phyloP scores from a whole-genome alignment of 1,284 basidiomycete species.

The Malassezia furfur region DNA sequence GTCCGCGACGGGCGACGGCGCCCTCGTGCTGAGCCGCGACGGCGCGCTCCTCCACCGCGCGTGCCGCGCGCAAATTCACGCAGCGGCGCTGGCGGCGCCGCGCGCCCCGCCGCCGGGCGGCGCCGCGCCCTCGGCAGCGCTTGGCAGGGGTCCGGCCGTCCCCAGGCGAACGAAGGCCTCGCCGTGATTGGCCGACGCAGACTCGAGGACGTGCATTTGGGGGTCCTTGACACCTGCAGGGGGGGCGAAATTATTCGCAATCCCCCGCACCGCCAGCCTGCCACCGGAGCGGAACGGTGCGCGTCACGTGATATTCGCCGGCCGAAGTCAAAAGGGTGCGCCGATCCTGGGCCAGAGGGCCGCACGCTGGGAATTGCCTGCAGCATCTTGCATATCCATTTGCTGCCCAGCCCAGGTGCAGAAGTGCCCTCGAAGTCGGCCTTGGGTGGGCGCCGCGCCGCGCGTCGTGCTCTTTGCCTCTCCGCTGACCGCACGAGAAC shows the following conservation, averaged over 20 bases:
- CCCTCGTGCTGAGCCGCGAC: too few relatives aligned
- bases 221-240: slow-evolving; percentile 2
- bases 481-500: not conserved
- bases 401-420: not conserved
- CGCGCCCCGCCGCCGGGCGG: too few relatives aligned
- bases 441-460: not conserved
- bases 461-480: not conserved
- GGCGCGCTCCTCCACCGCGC: not conserved
- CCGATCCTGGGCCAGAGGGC: not conserved
- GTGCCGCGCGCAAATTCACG: not conserved
- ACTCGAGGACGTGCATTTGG: not conserved
- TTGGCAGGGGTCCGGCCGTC: too few relatives aligned
- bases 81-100: too few relatives aligned
- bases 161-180: too few relatives aligned
- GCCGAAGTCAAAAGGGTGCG: not conserved
- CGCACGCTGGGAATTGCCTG: not conserved
- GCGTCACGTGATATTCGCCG: not conserved
- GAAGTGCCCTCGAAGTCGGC: not conserved
- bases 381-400: slow-evolving; percentile 1
- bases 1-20: not conserved
- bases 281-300: not conserved
- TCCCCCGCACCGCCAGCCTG: too few relatives aligned
- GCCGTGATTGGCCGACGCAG: too few relatives aligned
- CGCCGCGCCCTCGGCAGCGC: too few relatives aligned
- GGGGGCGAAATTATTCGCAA: not conserved